Base-by-base conservation (phyloP, 176 grass and related monocot genomes). In the Triticum timopheevii region DNA sequence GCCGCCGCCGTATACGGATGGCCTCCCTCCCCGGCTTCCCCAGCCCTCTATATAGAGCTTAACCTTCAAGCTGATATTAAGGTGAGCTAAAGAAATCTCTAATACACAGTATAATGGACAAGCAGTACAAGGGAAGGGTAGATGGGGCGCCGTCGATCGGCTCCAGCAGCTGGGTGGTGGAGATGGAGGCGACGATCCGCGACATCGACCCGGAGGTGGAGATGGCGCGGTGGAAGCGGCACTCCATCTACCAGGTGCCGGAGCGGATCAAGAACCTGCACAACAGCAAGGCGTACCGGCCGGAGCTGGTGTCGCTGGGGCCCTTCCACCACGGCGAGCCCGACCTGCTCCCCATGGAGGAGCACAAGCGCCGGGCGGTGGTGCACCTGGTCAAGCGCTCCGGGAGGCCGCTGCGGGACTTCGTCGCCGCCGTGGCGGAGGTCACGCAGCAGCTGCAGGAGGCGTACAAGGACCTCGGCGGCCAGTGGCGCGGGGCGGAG, bases 361-460 rank as follows among this genome's bases (percentile, higher is more conserved):
- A 85, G 66, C 90, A 94, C 84, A 94, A 94, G 85, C 78, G 45
- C 19, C 69, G 85, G 7, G 80, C 93, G 2, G 70, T 90, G 12
- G 59, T 78, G 62, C 86, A 89, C 66, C 34, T 92, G 19, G 79
- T 89, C 6, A 88, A 24, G 27, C 77, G 90, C 54, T 11, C 80
- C 3, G 16, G 45, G 4, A 88, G 69, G 86, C 75, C 56, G 6
- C 10, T 73, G 2, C 13, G 22, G 17, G 76, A 88, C 0, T 90
- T 92, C 39, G 52, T 82, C 0, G 76, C 7, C 0, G 65, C 83
- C 9, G 76, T 92, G 68, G 73, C 75, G 45, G 86, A 44, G 15
- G 77, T 69, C 4, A 65, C 47, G 2, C 61, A 79, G 20, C 52
- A 61, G 50, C 83, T 92, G 34, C 61, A 83, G 49, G 84, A 42